Evolutionary conservation across 2,329 filamentous ascomycete genomes (phyloP).

Genomic region (Aspergillus versicolor): DNA sequence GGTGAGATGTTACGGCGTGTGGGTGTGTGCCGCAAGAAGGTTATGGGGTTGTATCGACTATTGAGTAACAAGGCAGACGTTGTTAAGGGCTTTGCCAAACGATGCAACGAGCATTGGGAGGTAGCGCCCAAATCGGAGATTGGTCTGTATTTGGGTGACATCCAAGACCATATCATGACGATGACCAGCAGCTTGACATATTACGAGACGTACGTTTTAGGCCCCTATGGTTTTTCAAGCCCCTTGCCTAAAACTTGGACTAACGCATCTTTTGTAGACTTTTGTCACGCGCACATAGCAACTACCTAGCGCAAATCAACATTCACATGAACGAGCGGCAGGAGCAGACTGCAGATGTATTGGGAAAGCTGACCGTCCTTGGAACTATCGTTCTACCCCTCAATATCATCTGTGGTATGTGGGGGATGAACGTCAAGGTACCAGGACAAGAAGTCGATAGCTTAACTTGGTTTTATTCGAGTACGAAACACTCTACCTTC

Average conservation of each 20-base stretch:
- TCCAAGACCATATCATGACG: constrained; percentile 97
- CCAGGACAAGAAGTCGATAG: constrained; percentile 85
- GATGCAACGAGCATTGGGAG: constrained; percentile 97
- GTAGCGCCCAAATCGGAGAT: constrained; percentile 94
- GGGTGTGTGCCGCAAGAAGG: constrained; percentile 92
- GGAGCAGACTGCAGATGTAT: constrained; percentile 90
- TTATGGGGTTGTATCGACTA: constrained; percentile 91
- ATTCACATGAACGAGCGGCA: constrained; percentile 98
- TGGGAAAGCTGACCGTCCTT: constrained; percentile 91
- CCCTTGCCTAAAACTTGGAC: constrained; percentile 2
- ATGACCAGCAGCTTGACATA: constrained; percentile 97
- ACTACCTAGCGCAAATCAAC: constrained; percentile 99
- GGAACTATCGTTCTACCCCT: constrained; percentile 97
- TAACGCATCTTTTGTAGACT: constrained; percentile 58
- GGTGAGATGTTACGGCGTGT: constrained; percentile 89
- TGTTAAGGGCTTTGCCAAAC: constrained; percentile 97
- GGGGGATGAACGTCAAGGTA: constrained; percentile 98
- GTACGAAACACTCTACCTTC: constrained; percentile 29
- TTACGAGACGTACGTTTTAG: constrained; percentile 78
- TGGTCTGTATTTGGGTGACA: constrained; percentile 95
- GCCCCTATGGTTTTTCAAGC: neutral
- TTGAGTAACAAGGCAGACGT: constrained; percentile 98
- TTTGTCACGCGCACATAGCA: constrained; percentile 84
- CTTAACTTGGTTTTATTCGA: constrained; percentile 70
- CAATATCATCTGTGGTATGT: constrained; percentile 98